phyloP scores from a whole-genome alignment of 192 early-diverging fungal species.

The Rhizophagus sp. region DNA sequence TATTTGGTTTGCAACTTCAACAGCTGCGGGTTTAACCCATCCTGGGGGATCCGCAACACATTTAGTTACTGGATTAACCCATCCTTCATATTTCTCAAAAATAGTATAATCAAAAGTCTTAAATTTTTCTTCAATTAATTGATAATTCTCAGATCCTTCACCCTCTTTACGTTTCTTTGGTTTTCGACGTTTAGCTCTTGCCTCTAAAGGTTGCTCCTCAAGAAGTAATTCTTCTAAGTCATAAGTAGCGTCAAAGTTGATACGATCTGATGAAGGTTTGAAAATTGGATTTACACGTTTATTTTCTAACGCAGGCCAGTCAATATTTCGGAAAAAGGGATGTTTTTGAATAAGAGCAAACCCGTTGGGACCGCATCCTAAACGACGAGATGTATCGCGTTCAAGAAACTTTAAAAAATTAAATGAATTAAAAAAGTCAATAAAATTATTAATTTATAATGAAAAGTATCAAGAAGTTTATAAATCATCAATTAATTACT shows the following conservation, averaged over 20 bases:
- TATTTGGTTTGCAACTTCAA: conserved; percentile 23
- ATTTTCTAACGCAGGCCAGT: conserved; percentile 46
- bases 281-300: conserved; percentile 49
- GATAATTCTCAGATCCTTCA: conserved; percentile 37
- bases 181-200: conserved; percentile 34
- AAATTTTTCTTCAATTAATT: conserved; percentile 71
- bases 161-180: conserved; percentile 45
- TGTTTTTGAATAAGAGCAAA: conserved; percentile 49
- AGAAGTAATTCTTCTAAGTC: conserved; percentile 73
- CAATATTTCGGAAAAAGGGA: conserved; percentile 52
- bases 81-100: conserved; percentile 70
- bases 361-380: conserved; percentile 48
- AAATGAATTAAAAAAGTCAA: not conserved
- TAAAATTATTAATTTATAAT: not conserved
- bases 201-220: conserved; percentile 68
- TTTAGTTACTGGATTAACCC: conserved; percentile 59
- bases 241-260: conserved; percentile 78
- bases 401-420: conserved; percentile 51
- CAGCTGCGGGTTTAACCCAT: conserved; percentile 55
- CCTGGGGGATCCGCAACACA: conserved; percentile 66
- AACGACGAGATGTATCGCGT: conserved; percentile 47
- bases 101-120: conserved; percentile 81
- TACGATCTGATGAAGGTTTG: conserved; percentile 45
- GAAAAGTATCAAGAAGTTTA: not conserved
- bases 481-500: too few species aligned